These are phyloP conservation scores for Cairneyella variabilis DNA, from an alignment of 495 filamentous ascomycete genomes.

Conservation along the genomic window DNA sequence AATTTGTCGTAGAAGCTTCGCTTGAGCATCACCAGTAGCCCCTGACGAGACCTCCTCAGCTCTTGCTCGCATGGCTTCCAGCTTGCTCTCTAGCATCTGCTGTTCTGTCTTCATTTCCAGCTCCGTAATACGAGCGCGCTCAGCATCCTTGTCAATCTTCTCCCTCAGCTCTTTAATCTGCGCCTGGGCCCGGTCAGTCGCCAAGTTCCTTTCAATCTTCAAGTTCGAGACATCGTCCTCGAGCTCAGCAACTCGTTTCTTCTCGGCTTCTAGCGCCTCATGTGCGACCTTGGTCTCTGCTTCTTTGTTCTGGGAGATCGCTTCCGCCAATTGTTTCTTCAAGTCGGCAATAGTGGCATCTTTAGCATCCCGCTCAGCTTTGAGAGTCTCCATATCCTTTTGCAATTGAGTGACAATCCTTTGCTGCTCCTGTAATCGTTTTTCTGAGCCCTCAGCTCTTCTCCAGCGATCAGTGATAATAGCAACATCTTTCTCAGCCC, in stretches of 20 bases:
- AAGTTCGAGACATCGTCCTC: constrained; percentile 67
- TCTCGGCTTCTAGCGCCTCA: constrained; percentile 68
- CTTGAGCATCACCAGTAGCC: constrained; percentile 75
- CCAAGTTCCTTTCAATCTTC: constrained; percentile 72
- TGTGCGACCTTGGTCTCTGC: constrained; percentile 63
- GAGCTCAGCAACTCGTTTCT: constrained; percentile 59
- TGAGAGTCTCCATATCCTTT: constrained; percentile 66
- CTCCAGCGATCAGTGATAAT: constrained; percentile 56
- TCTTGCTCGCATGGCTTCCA: constrained; percentile 79
- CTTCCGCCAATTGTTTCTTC: constrained; percentile 65
- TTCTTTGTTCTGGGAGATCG: constrained; percentile 59
- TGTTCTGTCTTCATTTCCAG: constrained; percentile 81
- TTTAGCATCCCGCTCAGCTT: constrained; percentile 61
- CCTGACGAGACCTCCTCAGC: constrained; percentile 91
- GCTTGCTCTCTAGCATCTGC: constrained; percentile 77
- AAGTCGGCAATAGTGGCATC: constrained; percentile 64
- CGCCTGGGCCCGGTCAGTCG: constrained; percentile 61
- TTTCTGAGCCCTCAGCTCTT: constrained; percentile 65
- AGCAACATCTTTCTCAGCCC: constrained; percentile 57
- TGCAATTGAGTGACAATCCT: constrained; percentile 63
- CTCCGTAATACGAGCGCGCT: constrained; percentile 66
- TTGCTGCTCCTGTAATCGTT: constrained; percentile 57
- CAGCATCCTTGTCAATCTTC: constrained; percentile 68
- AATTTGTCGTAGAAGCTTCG: constrained; percentile 86
- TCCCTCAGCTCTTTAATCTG: constrained; percentile 68